phyloP scores from a whole-genome alignment of 257 asterid genomes.

The Plantago ovata region DNA sequence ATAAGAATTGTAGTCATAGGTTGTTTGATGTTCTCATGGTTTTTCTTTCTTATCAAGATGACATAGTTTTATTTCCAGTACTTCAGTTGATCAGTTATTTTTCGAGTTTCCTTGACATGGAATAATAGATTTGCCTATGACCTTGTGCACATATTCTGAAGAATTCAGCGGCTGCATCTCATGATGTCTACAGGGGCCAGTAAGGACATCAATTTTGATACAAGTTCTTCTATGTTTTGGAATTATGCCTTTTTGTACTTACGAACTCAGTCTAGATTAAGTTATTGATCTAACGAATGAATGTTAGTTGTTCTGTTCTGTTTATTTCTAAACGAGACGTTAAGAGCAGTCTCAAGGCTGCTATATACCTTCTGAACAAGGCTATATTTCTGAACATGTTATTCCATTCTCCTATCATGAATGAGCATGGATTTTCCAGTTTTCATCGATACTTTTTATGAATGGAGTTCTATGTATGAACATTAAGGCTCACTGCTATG shows the following conservation, averaged over 20 bases:
- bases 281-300: too few species aligned
- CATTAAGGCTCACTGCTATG: too few species aligned
- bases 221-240: background rate
- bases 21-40: background rate
- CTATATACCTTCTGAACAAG: too few species aligned
- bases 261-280: too few species aligned
- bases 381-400: too few species aligned
- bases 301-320: too few species aligned
- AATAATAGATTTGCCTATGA: constrained; percentile 81
- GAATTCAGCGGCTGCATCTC: constrained; percentile 15
- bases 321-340: too few species aligned
- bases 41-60: background rate
- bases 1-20: background rate
- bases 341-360: too few species aligned
- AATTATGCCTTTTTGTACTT: background rate
- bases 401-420: too few species aligned
- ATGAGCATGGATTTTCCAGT: too few species aligned
- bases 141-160: constrained; percentile 86
- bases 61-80: background rate
- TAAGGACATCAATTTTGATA: constrained; percentile 11
- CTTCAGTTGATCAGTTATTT: background rate
- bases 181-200: background rate
- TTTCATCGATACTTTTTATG: too few species aligned
- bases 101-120: constrained; percentile 50
- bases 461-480: too few species aligned